Evolutionary conservation across 2,329 filamentous ascomycete species (phyloP).

Genomic region (Hymenoscyphus albidus): DNA sequence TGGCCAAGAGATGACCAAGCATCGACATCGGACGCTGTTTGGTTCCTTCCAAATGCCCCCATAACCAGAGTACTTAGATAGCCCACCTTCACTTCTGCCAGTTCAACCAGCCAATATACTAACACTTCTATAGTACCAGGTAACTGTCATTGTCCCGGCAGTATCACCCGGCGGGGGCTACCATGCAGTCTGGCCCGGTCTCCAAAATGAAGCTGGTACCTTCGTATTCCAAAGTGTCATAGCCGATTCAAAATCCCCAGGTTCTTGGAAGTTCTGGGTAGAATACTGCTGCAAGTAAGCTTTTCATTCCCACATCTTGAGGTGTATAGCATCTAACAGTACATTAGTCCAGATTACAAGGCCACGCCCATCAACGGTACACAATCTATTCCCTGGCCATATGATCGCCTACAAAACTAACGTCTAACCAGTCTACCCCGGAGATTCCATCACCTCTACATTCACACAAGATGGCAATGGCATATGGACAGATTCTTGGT

Average conservation of each 20-base stretch:
- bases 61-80: constrained; percentile 19
- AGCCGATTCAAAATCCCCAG: constrained; percentile 21
- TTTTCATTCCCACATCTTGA: not conserved
- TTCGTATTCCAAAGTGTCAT: constrained; percentile 25
- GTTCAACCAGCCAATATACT: not conserved
- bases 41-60: constrained; percentile 17
- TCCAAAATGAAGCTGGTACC: constrained; percentile 17
- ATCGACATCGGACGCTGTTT: constrained; percentile 11
- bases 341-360: constrained; percentile 20
- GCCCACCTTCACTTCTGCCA: not conserved
- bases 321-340: not conserved
- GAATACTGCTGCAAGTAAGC: constrained; percentile 27
- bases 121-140: constrained; percentile 16
- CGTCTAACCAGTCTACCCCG: constrained; percentile 20
- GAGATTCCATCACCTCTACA: constrained; percentile 23
- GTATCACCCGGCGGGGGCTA: constrained; percentile 17
- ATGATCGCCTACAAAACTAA: not conserved
- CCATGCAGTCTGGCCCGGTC: constrained; percentile 21
- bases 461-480: constrained; percentile 19
- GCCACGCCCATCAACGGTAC: constrained; percentile 17
- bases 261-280: constrained; percentile 24
- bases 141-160: constrained; percentile 21
- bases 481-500: constrained; percentile 23
- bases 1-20: constrained; percentile 4
- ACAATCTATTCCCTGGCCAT: not conserved